Conservation (phyloP, 257 asterid species). For the Linaria vulgaris region DNA sequence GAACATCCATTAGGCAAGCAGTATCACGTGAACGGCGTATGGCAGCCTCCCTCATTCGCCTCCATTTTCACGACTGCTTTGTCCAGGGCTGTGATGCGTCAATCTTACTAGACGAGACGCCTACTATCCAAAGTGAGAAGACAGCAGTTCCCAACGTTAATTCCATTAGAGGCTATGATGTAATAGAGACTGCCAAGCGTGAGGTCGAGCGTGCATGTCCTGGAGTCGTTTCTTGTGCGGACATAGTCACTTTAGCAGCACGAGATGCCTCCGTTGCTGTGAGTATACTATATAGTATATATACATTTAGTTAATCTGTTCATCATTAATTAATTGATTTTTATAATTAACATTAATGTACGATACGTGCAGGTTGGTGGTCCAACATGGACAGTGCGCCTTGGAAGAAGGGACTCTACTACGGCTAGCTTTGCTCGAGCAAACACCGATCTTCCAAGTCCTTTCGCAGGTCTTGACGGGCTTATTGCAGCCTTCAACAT, state of each 20-base stretch:
- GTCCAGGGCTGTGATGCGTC: conserved; percentile 28
- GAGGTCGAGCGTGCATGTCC: conserved; percentile 27
- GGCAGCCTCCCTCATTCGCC: conserved; percentile 25
- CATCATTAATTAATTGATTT: too few relatives aligned
- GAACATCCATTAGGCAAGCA: conserved; percentile 21
- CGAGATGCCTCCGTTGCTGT: conserved; percentile 26
- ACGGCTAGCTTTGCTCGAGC: conserved; percentile 27
- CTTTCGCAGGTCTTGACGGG: neutral
- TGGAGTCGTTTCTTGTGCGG: conserved; percentile 29
- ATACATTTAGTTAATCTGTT: too few relatives aligned
- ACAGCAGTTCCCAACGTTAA: conserved; percentile 1
- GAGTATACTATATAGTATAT: neutral
- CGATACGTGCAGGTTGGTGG: conserved; percentile 25
- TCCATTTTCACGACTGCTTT: conserved; percentile 17
- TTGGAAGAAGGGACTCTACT: conserved; percentile 24
- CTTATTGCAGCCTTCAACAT: conserved; percentile 17
- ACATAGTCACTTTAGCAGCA: conserved; percentile 21
- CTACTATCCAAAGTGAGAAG: conserved; percentile 14
- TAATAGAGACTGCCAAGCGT: conserved; percentile 21
- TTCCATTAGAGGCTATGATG: conserved; percentile 8
- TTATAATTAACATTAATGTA: neutral
- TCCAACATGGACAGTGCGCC: conserved; percentile 26
- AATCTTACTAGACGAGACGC: conserved; percentile 25
- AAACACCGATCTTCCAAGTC: conserved; percentile 24
- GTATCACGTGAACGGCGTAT: conserved; percentile 22